These are phyloP conservation scores for Dacryopinax spathularia DNA, from an alignment of 768 basidiomycete species.

Conservation along the genomic window DNA sequence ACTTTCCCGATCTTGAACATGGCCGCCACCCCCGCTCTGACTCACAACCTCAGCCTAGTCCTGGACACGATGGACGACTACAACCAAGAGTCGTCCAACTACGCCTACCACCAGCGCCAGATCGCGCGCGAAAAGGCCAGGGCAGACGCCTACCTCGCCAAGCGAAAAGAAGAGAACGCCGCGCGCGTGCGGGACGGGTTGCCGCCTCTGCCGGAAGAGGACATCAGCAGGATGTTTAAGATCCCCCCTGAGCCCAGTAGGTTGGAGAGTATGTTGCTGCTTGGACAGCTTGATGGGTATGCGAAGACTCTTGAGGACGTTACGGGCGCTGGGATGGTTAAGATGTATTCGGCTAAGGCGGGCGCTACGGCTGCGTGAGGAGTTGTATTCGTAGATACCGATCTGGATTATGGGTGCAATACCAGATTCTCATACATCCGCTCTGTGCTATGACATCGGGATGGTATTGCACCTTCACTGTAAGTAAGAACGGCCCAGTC, in stretches of 20 bases:
- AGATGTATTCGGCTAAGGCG: conserved; percentile 56
- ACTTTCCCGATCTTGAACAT: conserved; percentile 59
- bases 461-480: too few relatives aligned
- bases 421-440: background rate
- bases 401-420: background rate
- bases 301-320: conserved; percentile 57
- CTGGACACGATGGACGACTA: conserved; percentile 75
- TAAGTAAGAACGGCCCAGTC: too few relatives aligned
- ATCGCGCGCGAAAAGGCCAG: conserved; percentile 71
- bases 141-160: conserved; percentile 65
- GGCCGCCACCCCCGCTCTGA: conserved; percentile 47
- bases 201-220: conserved; percentile 75
- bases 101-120: conserved; percentile 75
- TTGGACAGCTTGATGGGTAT: conserved; percentile 79
- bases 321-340: conserved; percentile 51
- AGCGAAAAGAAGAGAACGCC: conserved; percentile 80
- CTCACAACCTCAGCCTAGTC: conserved; percentile 67
- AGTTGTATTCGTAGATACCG: background rate
- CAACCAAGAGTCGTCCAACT: conserved; percentile 81
- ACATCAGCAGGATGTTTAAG: conserved; percentile 70
- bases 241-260: conserved; percentile 79
- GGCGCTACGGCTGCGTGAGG: conserved; percentile 1
- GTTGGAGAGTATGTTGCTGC: conserved; percentile 68
- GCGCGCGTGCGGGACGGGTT: conserved; percentile 67
- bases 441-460: too few relatives aligned